phyloP scores from a whole-genome alignment of 345 rosid species.

The Heritiera fomes region DNA sequence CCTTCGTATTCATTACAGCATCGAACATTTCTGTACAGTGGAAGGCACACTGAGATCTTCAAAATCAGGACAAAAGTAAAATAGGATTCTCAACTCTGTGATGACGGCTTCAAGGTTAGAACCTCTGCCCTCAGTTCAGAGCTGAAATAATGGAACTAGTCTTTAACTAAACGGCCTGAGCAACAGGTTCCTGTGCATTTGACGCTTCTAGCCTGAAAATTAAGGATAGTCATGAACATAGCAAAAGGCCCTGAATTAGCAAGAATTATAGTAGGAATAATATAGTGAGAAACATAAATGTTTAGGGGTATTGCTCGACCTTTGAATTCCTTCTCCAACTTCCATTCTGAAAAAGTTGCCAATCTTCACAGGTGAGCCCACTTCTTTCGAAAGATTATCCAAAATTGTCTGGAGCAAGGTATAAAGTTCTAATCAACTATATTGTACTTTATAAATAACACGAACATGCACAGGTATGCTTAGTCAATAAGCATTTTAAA shows the following conservation, averaged over 20 bases:
- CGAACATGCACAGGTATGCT: background rate
- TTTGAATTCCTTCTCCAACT: conserved; percentile 95
- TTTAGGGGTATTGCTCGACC: conserved; percentile 41
- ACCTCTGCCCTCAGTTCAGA: background rate
- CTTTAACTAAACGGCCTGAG: conserved; percentile 49
- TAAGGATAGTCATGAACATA: background rate
- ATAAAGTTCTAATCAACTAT: conserved; percentile 8
- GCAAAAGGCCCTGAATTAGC: background rate
- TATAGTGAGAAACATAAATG: background rate
- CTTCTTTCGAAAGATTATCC: conserved; percentile 69
- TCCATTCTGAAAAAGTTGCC: conserved; percentile 83
- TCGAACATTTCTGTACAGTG: background rate
- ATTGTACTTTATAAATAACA: conserved; percentile 1
- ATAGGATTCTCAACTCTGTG: background rate
- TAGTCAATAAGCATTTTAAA: background rate
- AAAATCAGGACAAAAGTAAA: background rate
- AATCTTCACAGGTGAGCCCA: conserved; percentile 78
- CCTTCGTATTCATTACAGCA: background rate
- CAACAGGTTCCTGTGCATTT: conserved; percentile 48
- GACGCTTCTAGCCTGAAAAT: conserved; percentile 49
- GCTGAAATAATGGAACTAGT: background rate
- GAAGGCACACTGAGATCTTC: background rate
- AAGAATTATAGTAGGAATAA: background rate
- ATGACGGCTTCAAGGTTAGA: background rate
- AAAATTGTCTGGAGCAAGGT: conserved; percentile 51